Base-by-base conservation (phyloP, 164 flowering plant genomes). In the Macadamia tetraphylla region DNA sequence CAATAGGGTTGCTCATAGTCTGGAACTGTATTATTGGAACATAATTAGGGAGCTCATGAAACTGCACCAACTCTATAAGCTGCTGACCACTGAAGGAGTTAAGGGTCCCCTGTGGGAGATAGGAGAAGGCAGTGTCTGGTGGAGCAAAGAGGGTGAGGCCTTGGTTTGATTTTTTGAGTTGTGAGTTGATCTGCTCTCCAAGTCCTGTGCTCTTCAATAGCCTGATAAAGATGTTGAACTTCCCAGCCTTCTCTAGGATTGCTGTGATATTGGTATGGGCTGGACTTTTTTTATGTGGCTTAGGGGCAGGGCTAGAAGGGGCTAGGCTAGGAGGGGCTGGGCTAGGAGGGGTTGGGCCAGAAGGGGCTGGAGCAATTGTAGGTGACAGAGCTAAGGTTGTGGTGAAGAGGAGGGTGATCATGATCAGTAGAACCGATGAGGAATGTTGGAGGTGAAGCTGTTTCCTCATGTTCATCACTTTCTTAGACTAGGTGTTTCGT, bases 91-190 rank as follows among this genome's bases (percentile, higher is more conserved):
- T 67, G 23, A 91, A 80, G 31, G 89, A 79, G 72, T 93, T 91
- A 15, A 93, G 81, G 10, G 90, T 85, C 13, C 98, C 97, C 0
- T 92, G 1, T 53, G 78, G 73, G 43, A 90, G 92, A 57, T 52
- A 58, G 14, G 90, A 71, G 71, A 94, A 94, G 57, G 94, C 91
- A 48, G 70, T 76, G 51, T 93, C 94, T 0, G 90, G 76, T 0
- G 98, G 98, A 0, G 95, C 97, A 42, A 92, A 84, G 0, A 92
- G 4, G 64, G 96, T 90, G 1, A 92, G 10, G 5, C 94, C 95
- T 12, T 81, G 79, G 78, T 84, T 83, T 56, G 95, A 76, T 71
- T 83, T 83, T 81, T 85, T 88, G 72, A 94, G 88, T 68, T 90
- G 92, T 14, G 74, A 73, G 71, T 77, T 71, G 73, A 94, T 81